Percentiles rank a stretch among this genome's conserved stretches.
Evolutionary conservation across 2,329 filamentous ascomycete genomes (phyloP).

Genomic region (Nigrograna mackinnonii): DNA sequence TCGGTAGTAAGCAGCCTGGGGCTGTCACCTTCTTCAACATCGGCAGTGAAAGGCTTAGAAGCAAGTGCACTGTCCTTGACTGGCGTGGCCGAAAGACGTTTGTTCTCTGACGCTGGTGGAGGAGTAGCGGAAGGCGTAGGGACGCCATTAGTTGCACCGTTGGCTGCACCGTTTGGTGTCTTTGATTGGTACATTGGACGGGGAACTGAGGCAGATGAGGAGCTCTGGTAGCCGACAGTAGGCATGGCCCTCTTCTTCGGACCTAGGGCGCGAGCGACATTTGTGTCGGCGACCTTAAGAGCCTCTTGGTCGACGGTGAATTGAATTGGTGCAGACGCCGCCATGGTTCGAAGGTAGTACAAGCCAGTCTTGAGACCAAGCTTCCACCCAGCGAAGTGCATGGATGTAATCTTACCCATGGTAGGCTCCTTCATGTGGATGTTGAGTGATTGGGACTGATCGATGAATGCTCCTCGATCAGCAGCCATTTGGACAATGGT

Average conservation of each 20-base stretch:
- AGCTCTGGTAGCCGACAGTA: constrained; percentile 49
- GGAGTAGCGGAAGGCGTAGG: constrained; percentile 72
- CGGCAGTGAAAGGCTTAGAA: constrained; percentile 73
- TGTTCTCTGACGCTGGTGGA: constrained; percentile 55
- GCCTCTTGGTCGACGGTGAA: constrained; percentile 98
- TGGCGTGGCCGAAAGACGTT: constrained; percentile 42
- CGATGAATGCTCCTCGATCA: constrained; percentile 97
- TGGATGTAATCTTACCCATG: constrained; percentile 99
- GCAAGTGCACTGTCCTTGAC: constrained; percentile 61
- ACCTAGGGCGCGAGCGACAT: constrained; percentile 65
- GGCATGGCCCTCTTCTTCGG: constrained; percentile 72
- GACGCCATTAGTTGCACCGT: constrained; percentile 58
- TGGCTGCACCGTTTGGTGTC: constrained; percentile 45
- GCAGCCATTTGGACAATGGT: constrained; percentile 97
- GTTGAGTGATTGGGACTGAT: constrained; percentile 98
- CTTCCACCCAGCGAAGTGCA: constrained; percentile 99
- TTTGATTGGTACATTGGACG: constrained; percentile 69
- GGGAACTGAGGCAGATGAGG: constrained; percentile 62
- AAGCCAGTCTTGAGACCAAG: constrained; percentile 99
- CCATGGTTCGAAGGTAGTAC: constrained; percentile 99
- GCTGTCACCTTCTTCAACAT: constrained; percentile 75
- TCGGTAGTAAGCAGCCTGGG: constrained; percentile 78
- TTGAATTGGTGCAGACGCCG: constrained; percentile 93
- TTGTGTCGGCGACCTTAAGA: constrained; percentile 83
- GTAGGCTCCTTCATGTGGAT: constrained; percentile 99